These are phyloP conservation scores for Calamus simplicifolius DNA, from an alignment of 176 grass and related monocot genomes.

Conservation along the genomic window DNA sequence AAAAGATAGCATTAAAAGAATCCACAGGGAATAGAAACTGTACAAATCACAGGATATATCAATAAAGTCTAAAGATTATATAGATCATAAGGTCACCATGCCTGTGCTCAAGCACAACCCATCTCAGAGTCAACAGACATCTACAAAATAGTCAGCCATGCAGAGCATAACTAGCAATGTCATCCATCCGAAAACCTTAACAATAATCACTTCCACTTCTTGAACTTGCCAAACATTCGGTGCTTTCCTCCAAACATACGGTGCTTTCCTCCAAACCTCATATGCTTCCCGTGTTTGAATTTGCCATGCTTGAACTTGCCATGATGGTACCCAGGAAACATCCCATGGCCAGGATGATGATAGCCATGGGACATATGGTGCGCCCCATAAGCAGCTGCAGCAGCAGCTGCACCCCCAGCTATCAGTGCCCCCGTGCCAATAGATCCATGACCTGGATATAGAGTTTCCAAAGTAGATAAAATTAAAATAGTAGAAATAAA, in stretches of 20 bases:
- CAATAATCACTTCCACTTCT: constrained; percentile 19
- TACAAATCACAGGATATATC: no score
- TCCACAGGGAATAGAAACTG: no score
- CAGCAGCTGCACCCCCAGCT: constrained; percentile 19
- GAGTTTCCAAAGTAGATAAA: background rate
- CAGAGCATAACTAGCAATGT: no score
- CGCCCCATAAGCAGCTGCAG: constrained; percentile 24
- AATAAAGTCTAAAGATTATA: no score
- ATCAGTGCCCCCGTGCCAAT: constrained; percentile 4
- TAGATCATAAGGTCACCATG: no score
- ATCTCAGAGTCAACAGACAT: no score
- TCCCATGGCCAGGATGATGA: constrained; percentile 13
- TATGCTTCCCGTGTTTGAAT: constrained; percentile 11
- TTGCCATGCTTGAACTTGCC: constrained; percentile 16
- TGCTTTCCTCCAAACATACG: constrained; percentile 15
- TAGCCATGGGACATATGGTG: constrained; percentile 25
- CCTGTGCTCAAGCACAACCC: no score
- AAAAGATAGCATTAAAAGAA: no score
- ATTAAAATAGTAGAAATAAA: background rate
- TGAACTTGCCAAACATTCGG: constrained; percentile 18
- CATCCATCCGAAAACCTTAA: background rate
- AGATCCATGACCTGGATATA: constrained; percentile 19
- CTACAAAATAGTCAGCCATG: no score
- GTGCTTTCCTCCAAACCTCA: constrained; percentile 11
- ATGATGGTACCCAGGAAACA: constrained; percentile 15